Conservation (phyloP, 2,329 filamentous ascomycete species). For the Penicillium janthinellum region DNA sequence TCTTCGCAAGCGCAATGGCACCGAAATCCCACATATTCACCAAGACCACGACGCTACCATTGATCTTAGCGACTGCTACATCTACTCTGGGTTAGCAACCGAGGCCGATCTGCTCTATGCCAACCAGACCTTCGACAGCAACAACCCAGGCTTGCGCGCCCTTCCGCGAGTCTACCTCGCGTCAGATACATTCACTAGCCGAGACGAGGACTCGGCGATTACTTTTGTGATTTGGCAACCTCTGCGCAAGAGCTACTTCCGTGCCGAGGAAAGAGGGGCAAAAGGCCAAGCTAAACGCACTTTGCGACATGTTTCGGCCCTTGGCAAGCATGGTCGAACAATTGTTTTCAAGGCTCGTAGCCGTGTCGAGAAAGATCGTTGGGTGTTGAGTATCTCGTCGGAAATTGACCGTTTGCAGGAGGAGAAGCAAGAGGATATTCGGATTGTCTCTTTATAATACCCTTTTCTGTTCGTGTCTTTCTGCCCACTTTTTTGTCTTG, state of each 20-base stretch:
- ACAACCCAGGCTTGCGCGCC: constrained; percentile 61
- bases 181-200: constrained; percentile 61
- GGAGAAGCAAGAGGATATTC: constrained; percentile 51
- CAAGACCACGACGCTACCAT: constrained; percentile 62
- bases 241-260: constrained; percentile 59
- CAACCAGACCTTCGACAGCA: constrained; percentile 65
- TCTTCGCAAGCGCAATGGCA: constrained; percentile 57
- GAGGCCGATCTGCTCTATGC: constrained; percentile 65
- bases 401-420: constrained; percentile 64
- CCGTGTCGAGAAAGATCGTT: constrained; percentile 66
- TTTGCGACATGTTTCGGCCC: constrained; percentile 60
- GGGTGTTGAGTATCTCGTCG: constrained; percentile 66
- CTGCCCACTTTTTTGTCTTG: neutral
- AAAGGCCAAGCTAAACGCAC: constrained; percentile 47
- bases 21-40: constrained; percentile 61
- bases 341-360: constrained; percentile 68
- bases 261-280: constrained; percentile 42
- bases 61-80: constrained; percentile 64
- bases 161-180: constrained; percentile 61
- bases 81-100: constrained; percentile 66
- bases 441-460: constrained; percentile 39
- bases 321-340: constrained; percentile 63
- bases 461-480: constrained; percentile 1
- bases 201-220: constrained; percentile 66
- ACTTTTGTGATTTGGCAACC: constrained; percentile 69